Conservation (phyloP, 2,329 filamentous ascomycete genomes). For the Alternaria triticimaculans region DNA sequence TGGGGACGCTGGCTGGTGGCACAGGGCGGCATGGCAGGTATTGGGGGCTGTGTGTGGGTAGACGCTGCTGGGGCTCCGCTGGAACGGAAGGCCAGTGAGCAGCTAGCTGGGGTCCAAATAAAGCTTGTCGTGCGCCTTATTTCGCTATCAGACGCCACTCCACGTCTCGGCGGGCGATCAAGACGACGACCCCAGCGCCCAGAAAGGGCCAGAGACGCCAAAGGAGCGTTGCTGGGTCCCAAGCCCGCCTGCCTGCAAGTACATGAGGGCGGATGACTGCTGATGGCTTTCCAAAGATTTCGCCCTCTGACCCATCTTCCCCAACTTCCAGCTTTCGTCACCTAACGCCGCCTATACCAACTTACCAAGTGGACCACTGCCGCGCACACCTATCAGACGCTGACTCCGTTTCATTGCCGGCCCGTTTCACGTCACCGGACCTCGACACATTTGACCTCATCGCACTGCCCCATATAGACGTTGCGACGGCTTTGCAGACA, state of each 20-base stretch:
- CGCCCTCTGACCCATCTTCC: conserved; percentile 9
- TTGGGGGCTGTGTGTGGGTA: conserved; percentile 8
- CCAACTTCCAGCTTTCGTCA: background rate
- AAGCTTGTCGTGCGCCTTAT: conserved; percentile 49
- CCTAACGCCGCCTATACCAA: background rate
- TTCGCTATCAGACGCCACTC: conserved; percentile 46
- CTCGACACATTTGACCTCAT: conserved; percentile 1
- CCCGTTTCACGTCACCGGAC: conserved; percentile 27
- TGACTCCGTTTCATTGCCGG: conserved; percentile 28
- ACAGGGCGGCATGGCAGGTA: background rate
- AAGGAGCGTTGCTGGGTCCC: conserved; percentile 29
- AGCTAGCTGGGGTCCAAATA: conserved; percentile 45
- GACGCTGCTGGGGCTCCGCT: conserved; percentile 12
- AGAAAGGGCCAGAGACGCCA: conserved; percentile 32
- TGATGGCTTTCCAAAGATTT: conserved; percentile 25
- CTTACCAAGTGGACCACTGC: conserved; percentile 6
- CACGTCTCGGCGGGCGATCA: conserved; percentile 47
- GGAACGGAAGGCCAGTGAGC: conserved; percentile 19
- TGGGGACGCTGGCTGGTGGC: background rate
- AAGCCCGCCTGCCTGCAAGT: conserved; percentile 18
- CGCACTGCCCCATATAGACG: conserved; percentile 12
- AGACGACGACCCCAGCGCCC: conserved; percentile 35
- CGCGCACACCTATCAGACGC: conserved; percentile 15
- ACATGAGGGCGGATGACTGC: conserved; percentile 33
- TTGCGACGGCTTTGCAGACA: background rate